Percentiles rank a stretch among this genome's conserved stretches.
phyloP scores from a whole-genome alignment of 176 grass and related monocot species.

The Poa annua region DNA sequence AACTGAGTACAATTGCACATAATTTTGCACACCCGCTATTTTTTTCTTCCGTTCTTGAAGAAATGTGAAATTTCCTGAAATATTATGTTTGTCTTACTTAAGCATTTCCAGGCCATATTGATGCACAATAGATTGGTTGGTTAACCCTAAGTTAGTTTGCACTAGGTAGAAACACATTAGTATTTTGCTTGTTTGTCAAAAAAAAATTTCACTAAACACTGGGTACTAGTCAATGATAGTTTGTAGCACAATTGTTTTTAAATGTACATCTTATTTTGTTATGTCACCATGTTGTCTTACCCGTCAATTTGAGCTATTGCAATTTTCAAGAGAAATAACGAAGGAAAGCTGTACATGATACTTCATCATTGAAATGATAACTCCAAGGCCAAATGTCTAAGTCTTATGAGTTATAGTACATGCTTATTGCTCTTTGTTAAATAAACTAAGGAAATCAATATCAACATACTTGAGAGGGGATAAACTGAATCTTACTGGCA shows the following conservation, averaged over 20 bases:
- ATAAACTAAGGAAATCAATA: slow-evolving; percentile 1
- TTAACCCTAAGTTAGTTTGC: not conserved
- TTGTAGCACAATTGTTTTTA: slow-evolving; percentile 3
- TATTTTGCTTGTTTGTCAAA: not conserved
- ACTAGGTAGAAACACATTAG: not conserved
- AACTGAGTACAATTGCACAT: not conserved
- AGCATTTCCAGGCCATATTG: not conserved
- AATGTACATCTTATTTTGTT: not conserved
- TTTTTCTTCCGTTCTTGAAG: not conserved
- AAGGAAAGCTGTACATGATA: not conserved
- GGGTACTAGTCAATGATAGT: not conserved
- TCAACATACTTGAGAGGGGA: not conserved
- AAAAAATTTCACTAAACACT: not conserved
- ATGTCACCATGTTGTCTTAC: not conserved
- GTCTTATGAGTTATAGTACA: not conserved
- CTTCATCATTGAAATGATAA: not conserved
- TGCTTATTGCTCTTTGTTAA: not conserved
- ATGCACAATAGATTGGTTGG: not conserved
- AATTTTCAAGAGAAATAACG: not conserved
- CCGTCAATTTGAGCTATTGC: slow-evolving; percentile 3
- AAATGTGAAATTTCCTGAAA: not conserved
- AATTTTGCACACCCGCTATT: not conserved
- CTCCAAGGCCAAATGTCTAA: not conserved
- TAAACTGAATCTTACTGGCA: not conserved
- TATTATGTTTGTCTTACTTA: not conserved